These are phyloP conservation scores for Cordyceps militaris DNA, from an alignment of 2,329 filamentous ascomycete genomes.

Conservation along the genomic window DNA sequence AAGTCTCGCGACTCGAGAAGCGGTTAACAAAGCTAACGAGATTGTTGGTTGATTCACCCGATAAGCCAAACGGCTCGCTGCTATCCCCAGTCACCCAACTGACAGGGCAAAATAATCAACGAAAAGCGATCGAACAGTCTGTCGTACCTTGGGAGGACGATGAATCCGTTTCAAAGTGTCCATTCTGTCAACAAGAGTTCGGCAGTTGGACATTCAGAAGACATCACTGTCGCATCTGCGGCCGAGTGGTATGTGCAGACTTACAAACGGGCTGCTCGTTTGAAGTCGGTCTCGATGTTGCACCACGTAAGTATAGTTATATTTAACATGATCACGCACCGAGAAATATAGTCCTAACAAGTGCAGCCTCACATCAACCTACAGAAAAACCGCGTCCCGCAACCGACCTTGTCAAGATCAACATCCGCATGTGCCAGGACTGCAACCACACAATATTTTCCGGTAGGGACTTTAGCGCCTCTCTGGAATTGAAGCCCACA, in stretches of 20 bases:
- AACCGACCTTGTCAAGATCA: slow-evolving; percentile 56
- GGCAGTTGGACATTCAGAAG: slow-evolving; percentile 85
- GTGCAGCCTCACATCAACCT: slow-evolving; percentile 29
- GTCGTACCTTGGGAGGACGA: slow-evolving; percentile 96
- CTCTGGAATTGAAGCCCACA: slow-evolving; percentile 59
- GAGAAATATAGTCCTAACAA: slow-evolving; percentile 10
- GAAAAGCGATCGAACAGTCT: slow-evolving; percentile 80
- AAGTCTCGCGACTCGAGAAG: slow-evolving; percentile 86
- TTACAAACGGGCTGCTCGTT: slow-evolving; percentile 74
- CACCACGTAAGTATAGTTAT: slow-evolving; percentile 35
- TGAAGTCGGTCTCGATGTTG: slow-evolving; percentile 74
- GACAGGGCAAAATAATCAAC: slow-evolving; percentile 62
- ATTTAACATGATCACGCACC: not conserved
- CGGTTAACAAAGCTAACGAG: slow-evolving; percentile 84
- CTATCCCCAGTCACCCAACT: slow-evolving; percentile 55
- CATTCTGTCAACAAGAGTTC: slow-evolving; percentile 95
- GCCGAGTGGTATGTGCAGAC: slow-evolving; percentile 88
- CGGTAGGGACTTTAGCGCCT: slow-evolving; percentile 69
- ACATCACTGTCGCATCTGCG: slow-evolving; percentile 92
- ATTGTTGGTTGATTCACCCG: slow-evolving; percentile 67
- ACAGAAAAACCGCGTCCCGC: slow-evolving; percentile 35
- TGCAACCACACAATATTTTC: slow-evolving; percentile 60
- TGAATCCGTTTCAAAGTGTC: slow-evolving; percentile 68
- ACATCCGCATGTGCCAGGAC: slow-evolving; percentile 87
- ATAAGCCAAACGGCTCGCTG: slow-evolving; percentile 53